These are phyloP conservation scores for Sorghum bicolor DNA, from an alignment of 176 grass and related monocot genomes.

Conservation along the genomic window DNA sequence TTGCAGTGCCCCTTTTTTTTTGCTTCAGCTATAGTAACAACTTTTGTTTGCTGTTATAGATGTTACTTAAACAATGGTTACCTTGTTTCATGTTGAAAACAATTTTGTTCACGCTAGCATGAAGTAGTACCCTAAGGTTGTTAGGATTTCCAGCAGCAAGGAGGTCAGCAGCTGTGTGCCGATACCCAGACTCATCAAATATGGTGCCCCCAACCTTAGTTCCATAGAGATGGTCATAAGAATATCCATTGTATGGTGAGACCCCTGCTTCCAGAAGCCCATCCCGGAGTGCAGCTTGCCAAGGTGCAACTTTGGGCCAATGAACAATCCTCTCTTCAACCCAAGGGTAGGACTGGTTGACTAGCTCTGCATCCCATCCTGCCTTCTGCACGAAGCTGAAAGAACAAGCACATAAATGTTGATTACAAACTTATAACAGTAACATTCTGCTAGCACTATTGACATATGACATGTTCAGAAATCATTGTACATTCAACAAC, in stretches of 20 bases:
- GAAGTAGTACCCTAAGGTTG: constrained; percentile 76
- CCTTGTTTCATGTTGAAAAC: constrained; percentile 51
- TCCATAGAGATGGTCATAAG: constrained; percentile 76
- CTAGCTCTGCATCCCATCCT: constrained; percentile 78
- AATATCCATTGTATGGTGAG: constrained; percentile 87
- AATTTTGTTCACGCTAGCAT: constrained; percentile 69
- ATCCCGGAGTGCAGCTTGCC: constrained; percentile 74
- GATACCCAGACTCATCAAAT: constrained; percentile 71
- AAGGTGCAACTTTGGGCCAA: constrained; percentile 78
- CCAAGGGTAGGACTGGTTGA: constrained; percentile 91
- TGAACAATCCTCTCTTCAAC: constrained; percentile 72
- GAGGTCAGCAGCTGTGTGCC: constrained; percentile 84
- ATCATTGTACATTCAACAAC: not conserved
- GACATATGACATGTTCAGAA: constrained; percentile 4
- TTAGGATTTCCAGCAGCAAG: constrained; percentile 55
- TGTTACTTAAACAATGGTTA: constrained; percentile 31
- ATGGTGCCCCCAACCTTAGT: constrained; percentile 92
- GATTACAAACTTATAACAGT: not conserved
- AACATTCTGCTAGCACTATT: not conserved
- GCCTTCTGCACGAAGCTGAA: constrained; percentile 58
- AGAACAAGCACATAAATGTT: not conserved
- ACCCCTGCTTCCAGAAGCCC: constrained; percentile 79
- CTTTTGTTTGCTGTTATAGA: not conserved
- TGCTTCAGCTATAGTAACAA: constrained; percentile 9
- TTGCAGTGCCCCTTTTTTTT: not conserved